phyloP scores from a whole-genome alignment of 2,329 filamentous ascomycete genomes.

The Cercospora sojina region DNA sequence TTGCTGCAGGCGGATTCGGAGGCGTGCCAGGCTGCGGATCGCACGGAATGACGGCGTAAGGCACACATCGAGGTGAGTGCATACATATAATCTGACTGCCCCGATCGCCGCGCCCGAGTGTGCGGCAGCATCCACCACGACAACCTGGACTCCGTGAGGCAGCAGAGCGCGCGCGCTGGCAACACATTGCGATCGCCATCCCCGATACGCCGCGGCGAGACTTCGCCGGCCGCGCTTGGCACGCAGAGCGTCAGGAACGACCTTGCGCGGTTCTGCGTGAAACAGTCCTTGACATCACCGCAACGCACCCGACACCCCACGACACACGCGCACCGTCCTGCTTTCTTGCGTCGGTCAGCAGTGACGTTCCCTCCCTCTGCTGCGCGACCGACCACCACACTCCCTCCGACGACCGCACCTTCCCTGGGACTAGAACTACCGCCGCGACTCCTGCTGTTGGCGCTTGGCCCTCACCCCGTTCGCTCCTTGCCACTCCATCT shows the following conservation, averaged over 20 bases:
- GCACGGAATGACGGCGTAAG: constrained; percentile 8
- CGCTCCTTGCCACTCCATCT: constrained; percentile 14
- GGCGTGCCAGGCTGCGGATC: constrained; percentile 6
- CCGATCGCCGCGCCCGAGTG: not conserved
- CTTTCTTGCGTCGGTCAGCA: not conserved
- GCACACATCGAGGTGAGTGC: not conserved
- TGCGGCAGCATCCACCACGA: not conserved
- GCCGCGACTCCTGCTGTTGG: not conserved
- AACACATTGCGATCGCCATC: constrained; percentile 14
- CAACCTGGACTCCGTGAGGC: not conserved
- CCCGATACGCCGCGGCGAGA: constrained; percentile 7
- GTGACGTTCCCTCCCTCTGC: not conserved
- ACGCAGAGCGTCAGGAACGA: not conserved
- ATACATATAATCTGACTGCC: not conserved
- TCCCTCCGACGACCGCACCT: not conserved
- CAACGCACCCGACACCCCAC: not conserved
- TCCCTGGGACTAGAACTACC: not conserved
- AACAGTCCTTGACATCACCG: constrained; percentile 14
- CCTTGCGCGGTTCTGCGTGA: not conserved
- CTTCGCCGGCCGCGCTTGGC: constrained; percentile 5
- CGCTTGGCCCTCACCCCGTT: not conserved
- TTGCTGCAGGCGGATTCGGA: not conserved
- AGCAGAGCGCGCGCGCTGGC: not conserved
- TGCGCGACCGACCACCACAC: not conserved
- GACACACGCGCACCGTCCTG: not conserved